Percentiles rank a stretch among this genome's conserved stretches.
Evolutionary conservation across 73 alveolate genomes (phyloP).

Genomic region (Paramecium bursaria): DNA sequence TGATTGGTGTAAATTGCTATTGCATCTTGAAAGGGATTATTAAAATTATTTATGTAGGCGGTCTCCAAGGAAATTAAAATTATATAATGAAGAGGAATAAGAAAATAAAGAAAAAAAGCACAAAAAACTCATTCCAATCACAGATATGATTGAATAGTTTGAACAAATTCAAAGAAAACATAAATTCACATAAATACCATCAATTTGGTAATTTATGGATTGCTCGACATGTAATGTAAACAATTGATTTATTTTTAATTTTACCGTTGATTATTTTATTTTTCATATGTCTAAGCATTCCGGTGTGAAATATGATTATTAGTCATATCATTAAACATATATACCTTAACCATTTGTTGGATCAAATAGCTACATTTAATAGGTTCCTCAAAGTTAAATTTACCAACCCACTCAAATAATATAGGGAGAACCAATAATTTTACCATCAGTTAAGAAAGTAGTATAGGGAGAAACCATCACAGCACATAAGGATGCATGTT

Average conservation of each 20-base stretch:
- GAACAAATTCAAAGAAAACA: constrained; percentile 18
- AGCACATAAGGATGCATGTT: not conserved
- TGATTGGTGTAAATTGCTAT: constrained; percentile 10
- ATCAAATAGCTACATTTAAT: not conserved
- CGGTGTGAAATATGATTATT: not conserved
- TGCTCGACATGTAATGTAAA: constrained; percentile 4
- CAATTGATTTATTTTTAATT: not conserved
- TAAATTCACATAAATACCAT: constrained; percentile 7
- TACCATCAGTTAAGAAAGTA: constrained; percentile 28
- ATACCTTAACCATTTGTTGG: constrained; percentile 5
- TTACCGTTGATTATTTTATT: constrained; percentile 31
- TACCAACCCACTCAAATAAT: not conserved
- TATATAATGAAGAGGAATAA: constrained; percentile 3
- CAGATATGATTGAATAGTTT: constrained; percentile 15
- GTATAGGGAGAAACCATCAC: not conserved
- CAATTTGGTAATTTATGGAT: constrained; percentile 25
- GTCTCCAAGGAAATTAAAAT: not conserved
- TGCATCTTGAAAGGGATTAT: not conserved
- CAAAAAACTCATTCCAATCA: constrained; percentile 14
- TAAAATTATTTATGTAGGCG: not conserved
- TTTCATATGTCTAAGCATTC: constrained; percentile 51
- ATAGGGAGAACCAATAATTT: not conserved
- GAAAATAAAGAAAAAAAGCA: not conserved
- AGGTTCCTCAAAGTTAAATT: not conserved
- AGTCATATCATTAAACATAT: constrained; percentile 39